Evolutionary conservation across 345 rosid species (phyloP).

Genomic region (Salix exigua): DNA sequence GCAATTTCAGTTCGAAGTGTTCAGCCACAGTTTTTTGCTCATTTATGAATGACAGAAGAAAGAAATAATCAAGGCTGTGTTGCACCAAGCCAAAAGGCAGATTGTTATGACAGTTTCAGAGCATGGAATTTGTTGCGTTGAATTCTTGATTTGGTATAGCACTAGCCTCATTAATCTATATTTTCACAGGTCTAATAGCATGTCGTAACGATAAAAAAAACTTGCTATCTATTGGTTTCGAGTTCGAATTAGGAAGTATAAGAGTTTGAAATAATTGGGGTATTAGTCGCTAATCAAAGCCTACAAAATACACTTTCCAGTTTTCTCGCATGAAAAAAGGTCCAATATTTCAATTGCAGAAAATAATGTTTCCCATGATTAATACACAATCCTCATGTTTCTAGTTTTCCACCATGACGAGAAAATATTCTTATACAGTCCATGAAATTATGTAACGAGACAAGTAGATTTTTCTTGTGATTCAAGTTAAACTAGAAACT

Average conservation of each 20-base stretch:
- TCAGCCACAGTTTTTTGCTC: neutral
- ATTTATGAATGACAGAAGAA: neutral
- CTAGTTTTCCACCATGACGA: no score
- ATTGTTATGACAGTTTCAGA: neutral
- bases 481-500: no score
- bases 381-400: no score
- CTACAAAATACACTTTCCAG: no score
- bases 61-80: neutral
- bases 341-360: no score
- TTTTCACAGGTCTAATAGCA: neutral
- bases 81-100: neutral
- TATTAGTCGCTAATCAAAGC: no score
- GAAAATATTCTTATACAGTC: no score
- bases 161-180: constrained; percentile 23
- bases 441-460: no score
- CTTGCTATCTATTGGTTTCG: accelerated
- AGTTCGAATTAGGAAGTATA: accelerated
- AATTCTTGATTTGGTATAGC: neutral
- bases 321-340: no score
- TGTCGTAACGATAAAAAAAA: accelerated
- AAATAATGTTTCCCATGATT: no score
- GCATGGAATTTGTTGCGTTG: neutral
- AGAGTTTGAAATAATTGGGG: accelerated
- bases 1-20: neutral
- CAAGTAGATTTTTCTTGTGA: no score